Base-by-base conservation (phyloP, 2,329 filamentous ascomycete genomes). In the Aspergillus oerlinghausenensis region DNA sequence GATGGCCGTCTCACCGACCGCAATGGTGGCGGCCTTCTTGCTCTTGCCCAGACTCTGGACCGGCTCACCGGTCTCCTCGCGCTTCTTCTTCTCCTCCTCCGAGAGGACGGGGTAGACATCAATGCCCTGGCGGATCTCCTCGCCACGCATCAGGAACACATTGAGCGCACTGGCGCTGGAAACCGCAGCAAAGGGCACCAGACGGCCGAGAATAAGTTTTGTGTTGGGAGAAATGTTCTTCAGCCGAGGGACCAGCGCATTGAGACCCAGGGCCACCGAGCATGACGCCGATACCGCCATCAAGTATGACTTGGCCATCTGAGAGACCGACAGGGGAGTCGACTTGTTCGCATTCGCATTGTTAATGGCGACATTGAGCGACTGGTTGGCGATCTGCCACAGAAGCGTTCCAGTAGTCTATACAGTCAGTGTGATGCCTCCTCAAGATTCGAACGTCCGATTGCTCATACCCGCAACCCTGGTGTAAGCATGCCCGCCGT, bases 281-380 rank as follows among this genome's bases (percentile, higher is more conserved):
- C 94, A 99, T 14, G 91, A 96, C 32, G 94, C 93, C 55, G 89
- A 87, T 21, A 99, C 94, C 54, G 94, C 94, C 59, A 96, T 82
- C 71, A 89, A 84, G 80, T 97, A 99, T 52, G 92, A 97, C 75
- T 96, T 87, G 60, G 88, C 84, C 60, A 99, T 87, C 64, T 90
- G 89, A 23, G 85, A 84, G 57, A 85, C 88, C 21, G 89, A 89
- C 61, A 97, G 83, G 1, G 93, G 91, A 3, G 91, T 92, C 42
- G 92, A 96, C 76, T 99, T 99, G 83, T 99, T 99, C 61, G 93
- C 91, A 74, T 99, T 99, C 70, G 93, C 90, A 73, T 86, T 92
- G 82, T 99, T 99, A 82, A 99, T 93, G 64, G 91, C 93, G 28
- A 99, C 94, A 73, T 99, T 99, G 67, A 99, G 87, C 11, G 92